Conservation (phyloP, 352 stramenopile species). For the Phytophthora pisi region DNA sequence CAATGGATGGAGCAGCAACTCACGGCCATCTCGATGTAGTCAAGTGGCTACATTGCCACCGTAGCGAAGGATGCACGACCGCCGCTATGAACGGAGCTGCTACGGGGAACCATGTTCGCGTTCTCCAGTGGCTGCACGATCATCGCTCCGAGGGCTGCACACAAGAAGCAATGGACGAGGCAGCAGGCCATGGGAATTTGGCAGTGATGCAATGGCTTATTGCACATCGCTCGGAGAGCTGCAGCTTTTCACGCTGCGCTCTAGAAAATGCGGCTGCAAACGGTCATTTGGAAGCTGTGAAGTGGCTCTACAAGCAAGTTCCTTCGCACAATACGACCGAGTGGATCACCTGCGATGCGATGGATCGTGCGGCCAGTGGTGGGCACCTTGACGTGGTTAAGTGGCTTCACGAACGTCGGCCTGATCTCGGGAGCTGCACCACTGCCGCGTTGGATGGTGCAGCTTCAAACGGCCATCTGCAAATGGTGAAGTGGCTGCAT, state of each 20-base stretch:
- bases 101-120: conserved; percentile 13
- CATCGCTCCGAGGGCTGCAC: conserved; percentile 29
- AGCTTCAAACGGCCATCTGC: conserved; percentile 33
- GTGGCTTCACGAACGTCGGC: conserved; percentile 35
- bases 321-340: background rate
- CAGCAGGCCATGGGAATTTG: conserved; percentile 14
- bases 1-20: conserved; percentile 41
- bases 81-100: conserved; percentile 41
- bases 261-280: conserved; percentile 25
- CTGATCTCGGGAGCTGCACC: conserved; percentile 33
- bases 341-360: conserved; percentile 29
- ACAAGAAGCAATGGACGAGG: conserved; percentile 18
- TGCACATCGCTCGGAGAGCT: conserved; percentile 15
- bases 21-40: conserved; percentile 42
- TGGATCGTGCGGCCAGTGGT: conserved; percentile 39
- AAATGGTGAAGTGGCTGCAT: conserved; percentile 37
- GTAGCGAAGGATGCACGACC: conserved; percentile 36
- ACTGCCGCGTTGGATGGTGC: conserved; percentile 40
- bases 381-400: conserved; percentile 39
- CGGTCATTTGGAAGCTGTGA: conserved; percentile 18
- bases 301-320: conserved; percentile 24
- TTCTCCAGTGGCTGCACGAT: conserved; percentile 34
- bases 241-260: conserved; percentile 17
- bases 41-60: conserved; percentile 34
- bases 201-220: conserved; percentile 37